Base-by-base conservation (phyloP, 257 asterid genomes). In the Solanum infundibuliforme region DNA sequence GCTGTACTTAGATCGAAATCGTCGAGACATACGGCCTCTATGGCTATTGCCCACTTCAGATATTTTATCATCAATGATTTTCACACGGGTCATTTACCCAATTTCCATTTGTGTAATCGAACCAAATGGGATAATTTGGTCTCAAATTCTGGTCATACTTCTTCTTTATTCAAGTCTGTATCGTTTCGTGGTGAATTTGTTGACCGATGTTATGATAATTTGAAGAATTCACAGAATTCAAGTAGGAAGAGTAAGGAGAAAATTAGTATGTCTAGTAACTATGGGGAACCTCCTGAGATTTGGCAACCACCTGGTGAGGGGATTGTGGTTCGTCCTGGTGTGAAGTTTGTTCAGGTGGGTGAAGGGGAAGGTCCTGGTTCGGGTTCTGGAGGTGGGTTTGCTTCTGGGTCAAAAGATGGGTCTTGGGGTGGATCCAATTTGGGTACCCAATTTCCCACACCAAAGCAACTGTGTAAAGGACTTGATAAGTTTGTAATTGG, bases 401-500 rank as follows among this genome's bases (percentile, higher is more conserved):
- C 91, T 71, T 66, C 91, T 6, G 94, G 94, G 32, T 89, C 92
- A 65, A 93, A 92, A 82, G 98, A 94, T 82, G 96, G 92, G 21
- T 85, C 93, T 90, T 95, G 98, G 98, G 99, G 99, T 31, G 99
- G 98, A 13, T 97, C 99, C 87, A 95, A 92, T 90, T 89, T 97
- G 58, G 98, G 99, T 8, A 29, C 86, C 14, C 88, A 90, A 58
- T 97, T 95, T 86, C 99, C 99, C 4, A 97, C 99, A 7, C 99
- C 99, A 5, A 97, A 97, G 88, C 98, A 95, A 90, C 94, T 97
- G n/a, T 95, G 98, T 72, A 95, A 84, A 94, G 99, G 99, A 65
- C 98, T 97, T 86, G 98, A 95, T 91, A 94, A 95, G 93, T 95
- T 95, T 92, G 99, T 97, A 41, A 97, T 97, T 90, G 99, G 99